Percentiles rank a stretch among this genome's conserved stretches.
Evolutionary conservation across 202 grass and related monocot species (phyloP).

Genomic region (Tripidium arundinaceum): DNA sequence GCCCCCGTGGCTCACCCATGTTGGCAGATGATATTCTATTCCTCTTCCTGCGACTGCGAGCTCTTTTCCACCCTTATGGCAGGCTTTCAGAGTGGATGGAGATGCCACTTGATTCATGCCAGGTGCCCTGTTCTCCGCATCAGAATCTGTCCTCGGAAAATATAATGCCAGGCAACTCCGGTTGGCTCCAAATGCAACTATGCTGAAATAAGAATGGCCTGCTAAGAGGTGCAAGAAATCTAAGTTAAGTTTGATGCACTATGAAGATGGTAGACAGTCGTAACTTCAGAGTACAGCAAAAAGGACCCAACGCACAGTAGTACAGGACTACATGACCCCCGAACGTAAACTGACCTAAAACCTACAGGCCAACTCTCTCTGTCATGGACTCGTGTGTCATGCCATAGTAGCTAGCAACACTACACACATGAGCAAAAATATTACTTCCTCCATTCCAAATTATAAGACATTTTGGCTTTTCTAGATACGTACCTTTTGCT

Average conservation of each 20-base stretch:
- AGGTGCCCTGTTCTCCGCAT: background rate
- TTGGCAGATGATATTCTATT: background rate
- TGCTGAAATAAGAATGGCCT: slow-evolving; percentile 24
- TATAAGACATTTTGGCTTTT: background rate
- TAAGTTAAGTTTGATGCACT: background rate
- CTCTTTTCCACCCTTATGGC: background rate
- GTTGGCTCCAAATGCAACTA: slow-evolving; percentile 10
- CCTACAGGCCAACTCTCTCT: background rate
- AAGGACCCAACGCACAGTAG: background rate
- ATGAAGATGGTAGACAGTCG: background rate
- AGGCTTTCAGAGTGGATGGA: slow-evolving; percentile 15
- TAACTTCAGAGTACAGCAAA: background rate
- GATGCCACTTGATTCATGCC: background rate
- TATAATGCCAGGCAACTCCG: background rate
- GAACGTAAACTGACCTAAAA: background rate
- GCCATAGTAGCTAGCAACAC: background rate
- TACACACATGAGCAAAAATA: background rate
- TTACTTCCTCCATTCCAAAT: background rate
- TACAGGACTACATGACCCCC: background rate
- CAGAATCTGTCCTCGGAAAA: background rate
- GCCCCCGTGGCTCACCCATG: background rate
- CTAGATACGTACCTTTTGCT: too few species aligned
- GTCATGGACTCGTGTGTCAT: background rate
- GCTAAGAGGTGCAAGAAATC: slow-evolving; percentile 12
- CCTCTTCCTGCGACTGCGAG: background rate